These are phyloP conservation scores for Theileria annulata DNA, from an alignment of 169 alveolate species.

Conservation along the genomic window DNA sequence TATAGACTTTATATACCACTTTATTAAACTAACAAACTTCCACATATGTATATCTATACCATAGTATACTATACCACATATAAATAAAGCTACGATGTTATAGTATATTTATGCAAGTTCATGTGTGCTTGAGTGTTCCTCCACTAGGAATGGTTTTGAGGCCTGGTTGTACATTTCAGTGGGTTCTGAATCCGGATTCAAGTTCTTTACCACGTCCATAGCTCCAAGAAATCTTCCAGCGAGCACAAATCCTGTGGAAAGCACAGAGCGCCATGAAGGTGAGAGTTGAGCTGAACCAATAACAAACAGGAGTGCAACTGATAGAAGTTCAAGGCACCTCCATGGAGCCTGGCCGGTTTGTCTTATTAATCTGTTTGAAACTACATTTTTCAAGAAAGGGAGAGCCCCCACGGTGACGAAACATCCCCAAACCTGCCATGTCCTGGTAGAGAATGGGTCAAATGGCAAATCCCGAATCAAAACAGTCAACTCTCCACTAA, in stretches of 20 bases:
- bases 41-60: neutral
- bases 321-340: conserved; percentile 87
- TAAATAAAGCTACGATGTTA: neutral
- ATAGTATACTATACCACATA: neutral
- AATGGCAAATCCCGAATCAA: conserved; percentile 76
- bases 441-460: conserved; percentile 70
- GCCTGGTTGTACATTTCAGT: conserved; percentile 45
- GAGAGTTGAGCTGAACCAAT: conserved; percentile 79
- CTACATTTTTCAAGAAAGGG: conserved; percentile 89
- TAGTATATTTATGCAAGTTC: conserved; percentile 6
- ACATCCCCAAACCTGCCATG: conserved; percentile 91
- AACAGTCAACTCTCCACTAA: conserved; percentile 80
- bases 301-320: conserved; percentile 86
- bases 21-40: neutral
- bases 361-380: conserved; percentile 87
- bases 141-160: conserved; percentile 59
- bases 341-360: conserved; percentile 94
- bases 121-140: conserved; percentile 33
- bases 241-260: conserved; percentile 58
- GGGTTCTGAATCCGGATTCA: conserved; percentile 31
- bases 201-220: conserved; percentile 59
- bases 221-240: conserved; percentile 67
- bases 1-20: neutral
- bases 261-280: conserved; percentile 63
- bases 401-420: conserved; percentile 89